A percentile compares a stretch with the other conserved stretches of the same genome.
Conservation (phyloP, 441 rosid species). For the Arabidopsis lyrata region DNA sequence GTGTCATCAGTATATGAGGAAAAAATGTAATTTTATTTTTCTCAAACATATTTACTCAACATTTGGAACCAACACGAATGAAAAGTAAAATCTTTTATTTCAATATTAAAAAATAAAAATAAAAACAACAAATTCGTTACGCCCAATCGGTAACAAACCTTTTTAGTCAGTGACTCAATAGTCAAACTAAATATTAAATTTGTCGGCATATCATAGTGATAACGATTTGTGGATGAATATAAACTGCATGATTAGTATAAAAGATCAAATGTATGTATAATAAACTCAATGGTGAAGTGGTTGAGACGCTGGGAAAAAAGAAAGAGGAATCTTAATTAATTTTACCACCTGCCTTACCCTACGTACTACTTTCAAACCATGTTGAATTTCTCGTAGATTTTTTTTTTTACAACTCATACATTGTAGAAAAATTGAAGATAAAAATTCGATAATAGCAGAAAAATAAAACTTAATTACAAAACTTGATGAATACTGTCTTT, state of each 20-base stretch:
- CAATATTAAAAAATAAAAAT: background rate
- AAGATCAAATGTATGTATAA: conserved; percentile 4
- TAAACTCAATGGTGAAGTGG: conserved; percentile 30
- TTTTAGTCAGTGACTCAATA: background rate
- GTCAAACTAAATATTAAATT: conserved; percentile 21
- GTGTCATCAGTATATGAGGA: background rate
- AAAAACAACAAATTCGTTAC: background rate
- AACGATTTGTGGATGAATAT: conserved; percentile 23
- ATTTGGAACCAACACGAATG: background rate
- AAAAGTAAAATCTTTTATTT: background rate
- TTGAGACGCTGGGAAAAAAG: conserved; percentile 33
- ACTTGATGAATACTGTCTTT: background rate
- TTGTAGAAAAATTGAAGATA: background rate
- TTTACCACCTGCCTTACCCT: conserved; percentile 27
- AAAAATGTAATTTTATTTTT: background rate
- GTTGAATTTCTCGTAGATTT: conserved; percentile 27
- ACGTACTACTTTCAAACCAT: background rate
- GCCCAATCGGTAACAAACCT: background rate
- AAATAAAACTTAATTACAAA: background rate
- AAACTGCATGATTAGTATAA: conserved; percentile 28
- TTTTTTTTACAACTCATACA: background rate
- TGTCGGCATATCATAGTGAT: conserved; percentile 31
- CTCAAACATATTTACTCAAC: background rate
- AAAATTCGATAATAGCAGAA: background rate
- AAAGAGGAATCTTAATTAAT: conserved; percentile 1